These are phyloP conservation scores for Globisporangium iwayamae DNA, from an alignment of 352 stramenopile genomes.

Conservation along the genomic window DNA sequence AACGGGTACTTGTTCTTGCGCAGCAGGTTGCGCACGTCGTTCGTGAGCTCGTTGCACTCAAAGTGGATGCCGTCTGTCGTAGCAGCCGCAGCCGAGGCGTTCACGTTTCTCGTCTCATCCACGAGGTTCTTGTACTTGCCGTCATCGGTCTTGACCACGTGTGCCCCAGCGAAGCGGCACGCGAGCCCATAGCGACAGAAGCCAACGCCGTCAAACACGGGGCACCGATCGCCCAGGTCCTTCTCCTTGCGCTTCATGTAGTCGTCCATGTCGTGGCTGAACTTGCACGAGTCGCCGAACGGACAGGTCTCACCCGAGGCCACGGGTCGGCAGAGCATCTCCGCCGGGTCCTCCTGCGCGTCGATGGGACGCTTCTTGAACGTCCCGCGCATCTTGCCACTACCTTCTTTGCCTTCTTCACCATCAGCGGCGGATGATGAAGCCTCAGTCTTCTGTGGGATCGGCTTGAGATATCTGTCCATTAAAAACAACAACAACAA, in stretches of 20 bases:
- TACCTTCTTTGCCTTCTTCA: conserved; percentile 23
- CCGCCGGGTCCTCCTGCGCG: conserved; percentile 51
- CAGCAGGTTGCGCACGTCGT: conserved; percentile 76
- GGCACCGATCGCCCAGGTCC: conserved; percentile 73
- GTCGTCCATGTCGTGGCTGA: conserved; percentile 77
- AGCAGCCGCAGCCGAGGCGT: conserved; percentile 23
- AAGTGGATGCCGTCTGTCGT: conserved; percentile 30
- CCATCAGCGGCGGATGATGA: not conserved
- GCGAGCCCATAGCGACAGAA: conserved; percentile 91
- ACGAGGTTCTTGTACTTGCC: conserved; percentile 47
- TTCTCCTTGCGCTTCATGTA: conserved; percentile 86
- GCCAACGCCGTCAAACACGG: conserved; percentile 74
- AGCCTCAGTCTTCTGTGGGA: conserved; percentile 23
- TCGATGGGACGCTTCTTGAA: conserved; percentile 88
- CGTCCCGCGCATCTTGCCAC: conserved; percentile 37
- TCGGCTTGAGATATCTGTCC: conserved; percentile 61
- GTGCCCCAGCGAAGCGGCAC: conserved; percentile 87
- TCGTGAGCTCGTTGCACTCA: conserved; percentile 85
- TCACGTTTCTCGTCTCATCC: conserved; percentile 30
- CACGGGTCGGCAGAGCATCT: conserved; percentile 62
- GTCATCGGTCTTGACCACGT: conserved; percentile 66
- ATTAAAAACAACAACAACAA: not conserved
- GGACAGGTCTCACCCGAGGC: conserved; percentile 58
- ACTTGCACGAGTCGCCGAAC: conserved; percentile 83
- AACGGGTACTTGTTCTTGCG: conserved; percentile 94